Evolutionary conservation across 2,329 filamentous ascomycete genomes (phyloP).

Genomic region (Escovopsis sp.): DNA sequence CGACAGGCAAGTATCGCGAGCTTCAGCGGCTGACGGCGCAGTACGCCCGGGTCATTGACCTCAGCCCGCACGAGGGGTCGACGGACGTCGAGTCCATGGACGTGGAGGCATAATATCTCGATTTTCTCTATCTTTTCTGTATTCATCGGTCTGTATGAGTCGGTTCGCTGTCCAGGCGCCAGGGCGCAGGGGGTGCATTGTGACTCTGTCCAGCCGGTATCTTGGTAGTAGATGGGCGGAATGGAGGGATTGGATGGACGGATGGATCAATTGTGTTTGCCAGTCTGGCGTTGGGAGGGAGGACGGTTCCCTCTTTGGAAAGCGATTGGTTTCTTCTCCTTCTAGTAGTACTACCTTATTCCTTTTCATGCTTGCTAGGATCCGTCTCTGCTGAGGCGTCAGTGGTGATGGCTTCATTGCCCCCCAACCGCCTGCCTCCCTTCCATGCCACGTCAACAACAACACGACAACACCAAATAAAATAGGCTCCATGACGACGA

Average conservation of each 20-base stretch:
- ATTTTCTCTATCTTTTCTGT: too few relatives aligned
- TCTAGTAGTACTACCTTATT: too few relatives aligned
- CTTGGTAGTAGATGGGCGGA: neutral
- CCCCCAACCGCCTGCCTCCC: neutral
- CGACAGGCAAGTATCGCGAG: conserved; percentile 79
- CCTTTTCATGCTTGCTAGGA: too few relatives aligned
- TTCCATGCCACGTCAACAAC: neutral
- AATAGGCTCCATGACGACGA: too few relatives aligned
- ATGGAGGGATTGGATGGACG: neutral
- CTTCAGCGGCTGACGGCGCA: conserved; percentile 89
- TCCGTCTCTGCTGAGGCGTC: too few relatives aligned
- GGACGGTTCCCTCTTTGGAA: neutral
- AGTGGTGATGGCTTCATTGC: too few relatives aligned
- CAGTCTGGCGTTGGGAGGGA: conserved; percentile 3
- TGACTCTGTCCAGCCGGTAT: neutral
- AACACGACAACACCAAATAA: too few relatives aligned
- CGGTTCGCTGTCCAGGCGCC: too few relatives aligned
- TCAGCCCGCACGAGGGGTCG: conserved; percentile 34
- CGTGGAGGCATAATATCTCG: conserved; percentile 17
- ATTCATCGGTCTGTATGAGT: too few relatives aligned
- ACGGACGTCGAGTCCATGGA: conserved; percentile 30
- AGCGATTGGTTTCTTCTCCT: neutral
- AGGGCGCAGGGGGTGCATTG: neutral
- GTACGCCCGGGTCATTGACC: conserved; percentile 70
- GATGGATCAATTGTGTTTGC: neutral